Conservation (phyloP, 345 rosid genomes). For the Salix purpurea region DNA sequence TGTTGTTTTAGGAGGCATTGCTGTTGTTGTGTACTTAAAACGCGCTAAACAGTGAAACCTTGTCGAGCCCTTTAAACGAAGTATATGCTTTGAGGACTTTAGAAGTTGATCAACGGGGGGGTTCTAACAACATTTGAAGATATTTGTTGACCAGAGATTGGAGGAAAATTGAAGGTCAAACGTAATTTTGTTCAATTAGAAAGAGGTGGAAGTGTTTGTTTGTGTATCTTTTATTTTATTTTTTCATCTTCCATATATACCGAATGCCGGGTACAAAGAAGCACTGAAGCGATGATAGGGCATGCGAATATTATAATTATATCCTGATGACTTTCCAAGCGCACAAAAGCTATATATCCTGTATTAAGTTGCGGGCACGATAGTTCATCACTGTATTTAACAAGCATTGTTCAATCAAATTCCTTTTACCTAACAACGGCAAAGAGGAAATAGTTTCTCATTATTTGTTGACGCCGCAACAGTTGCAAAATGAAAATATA, state of each 20-base stretch:
- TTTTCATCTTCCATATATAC: background rate
- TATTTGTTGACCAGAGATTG: background rate
- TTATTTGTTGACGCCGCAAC: background rate
- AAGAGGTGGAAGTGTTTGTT: background rate
- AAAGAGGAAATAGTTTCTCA: background rate
- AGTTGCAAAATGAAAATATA: background rate
- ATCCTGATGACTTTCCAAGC: background rate
- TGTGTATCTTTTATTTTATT: too few species aligned
- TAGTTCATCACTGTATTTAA: background rate
- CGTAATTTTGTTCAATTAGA: background rate
- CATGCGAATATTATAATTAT: background rate
- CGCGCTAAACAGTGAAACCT: slow-evolving; percentile 48
- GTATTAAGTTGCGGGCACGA: background rate
- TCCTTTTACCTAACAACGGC: background rate
- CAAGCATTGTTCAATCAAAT: background rate
- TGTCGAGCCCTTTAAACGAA: slow-evolving; percentile 30
- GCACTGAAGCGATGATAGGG: background rate
- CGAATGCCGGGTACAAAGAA: background rate
- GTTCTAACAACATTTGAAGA: background rate
- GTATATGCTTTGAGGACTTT: background rate
- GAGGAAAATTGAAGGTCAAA: background rate
- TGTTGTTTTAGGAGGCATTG: slow-evolving; percentile 59
- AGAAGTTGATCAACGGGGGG: background rate
- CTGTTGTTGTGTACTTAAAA: slow-evolving; percentile 60
- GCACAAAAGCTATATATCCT: background rate